Evolutionary conservation across 805 yeast genomes (phyloP).

Genomic region (Kluyveromyces dobzhanskii): DNA sequence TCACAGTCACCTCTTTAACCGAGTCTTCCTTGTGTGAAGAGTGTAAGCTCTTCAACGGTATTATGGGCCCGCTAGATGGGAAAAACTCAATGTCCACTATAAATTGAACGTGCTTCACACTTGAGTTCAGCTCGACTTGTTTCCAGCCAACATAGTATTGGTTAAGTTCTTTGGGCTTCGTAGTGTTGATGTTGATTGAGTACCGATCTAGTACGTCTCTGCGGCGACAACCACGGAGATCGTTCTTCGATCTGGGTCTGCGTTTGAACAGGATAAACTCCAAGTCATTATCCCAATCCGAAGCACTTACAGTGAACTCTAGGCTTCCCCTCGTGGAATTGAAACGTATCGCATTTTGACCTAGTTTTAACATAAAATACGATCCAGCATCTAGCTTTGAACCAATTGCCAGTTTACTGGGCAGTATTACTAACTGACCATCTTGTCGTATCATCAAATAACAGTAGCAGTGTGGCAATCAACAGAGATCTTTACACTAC

Average conservation of each 20-base stretch:
- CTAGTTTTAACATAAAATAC: slow-evolving; percentile 10
- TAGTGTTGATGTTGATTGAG: not conserved
- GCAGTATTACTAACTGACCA: slow-evolving; percentile 9
- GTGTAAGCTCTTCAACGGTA: not conserved
- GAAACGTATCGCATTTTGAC: slow-evolving; percentile 11
- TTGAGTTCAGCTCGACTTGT: slow-evolving; percentile 4
- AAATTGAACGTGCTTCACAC: slow-evolving; percentile 1
- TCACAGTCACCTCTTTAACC: too few species aligned
- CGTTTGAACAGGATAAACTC: slow-evolving; percentile 9
- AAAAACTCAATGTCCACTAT: slow-evolving; percentile 13
- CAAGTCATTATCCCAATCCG: slow-evolving; percentile 3
- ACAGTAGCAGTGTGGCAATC: not conserved
- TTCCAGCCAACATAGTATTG: slow-evolving; percentile 12
- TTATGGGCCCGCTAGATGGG: slow-evolving; percentile 6
- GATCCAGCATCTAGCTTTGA: slow-evolving; percentile 1
- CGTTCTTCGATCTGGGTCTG: slow-evolving; percentile 6
- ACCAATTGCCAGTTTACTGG: not conserved
- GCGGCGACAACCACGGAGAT: slow-evolving; percentile 6
- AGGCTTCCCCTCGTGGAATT: slow-evolving; percentile 2
- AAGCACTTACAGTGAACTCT: slow-evolving; percentile 2
- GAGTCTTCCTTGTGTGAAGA: too few species aligned
- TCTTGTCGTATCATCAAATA: slow-evolving; percentile 7
- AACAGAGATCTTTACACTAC: too few species aligned
- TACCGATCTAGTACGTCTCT: slow-evolving; percentile 9
- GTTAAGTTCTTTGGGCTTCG: not conserved